These are phyloP conservation scores for Letharia lupina DNA, from an alignment of 495 filamentous ascomycete species.

Conservation along the genomic window DNA sequence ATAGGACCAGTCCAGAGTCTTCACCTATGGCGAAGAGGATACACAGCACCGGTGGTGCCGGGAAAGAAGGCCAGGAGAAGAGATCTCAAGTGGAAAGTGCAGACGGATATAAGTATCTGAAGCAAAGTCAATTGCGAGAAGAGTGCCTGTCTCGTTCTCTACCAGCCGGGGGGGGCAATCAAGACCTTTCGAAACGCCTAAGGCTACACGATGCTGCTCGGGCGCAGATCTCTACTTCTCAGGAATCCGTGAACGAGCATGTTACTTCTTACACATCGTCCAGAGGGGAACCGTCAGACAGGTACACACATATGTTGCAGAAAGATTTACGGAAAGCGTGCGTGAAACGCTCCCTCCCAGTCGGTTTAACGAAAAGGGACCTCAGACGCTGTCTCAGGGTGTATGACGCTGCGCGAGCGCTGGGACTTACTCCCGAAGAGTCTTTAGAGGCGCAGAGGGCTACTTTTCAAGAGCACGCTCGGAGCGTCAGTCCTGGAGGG, in stretches of 20 bases:
- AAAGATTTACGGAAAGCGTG: background rate
- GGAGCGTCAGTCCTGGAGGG: background rate
- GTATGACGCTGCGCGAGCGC: background rate
- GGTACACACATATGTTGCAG: background rate
- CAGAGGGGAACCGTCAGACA: background rate
- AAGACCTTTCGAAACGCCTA: background rate
- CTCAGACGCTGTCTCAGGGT: background rate
- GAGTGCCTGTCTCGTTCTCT: background rate
- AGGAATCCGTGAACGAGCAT: background rate
- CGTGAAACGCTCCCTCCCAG: background rate
- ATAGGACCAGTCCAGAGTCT: background rate
- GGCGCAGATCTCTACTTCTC: background rate
- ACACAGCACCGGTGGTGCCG: background rate
- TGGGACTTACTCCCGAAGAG: background rate
- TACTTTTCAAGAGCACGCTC: background rate
- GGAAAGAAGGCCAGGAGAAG: background rate
- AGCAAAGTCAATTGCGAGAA: background rate
- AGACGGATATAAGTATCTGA: background rate
- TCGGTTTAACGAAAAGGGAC: background rate
- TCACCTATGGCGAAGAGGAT: background rate
- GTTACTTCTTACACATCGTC: background rate
- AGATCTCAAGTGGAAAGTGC: background rate
- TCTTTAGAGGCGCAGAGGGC: background rate
- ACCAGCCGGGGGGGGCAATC: background rate
- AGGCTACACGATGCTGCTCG: background rate